Evolutionary conservation across 805 yeast species (phyloP).

Genomic region (Barnettozyma sucrosica): DNA sequence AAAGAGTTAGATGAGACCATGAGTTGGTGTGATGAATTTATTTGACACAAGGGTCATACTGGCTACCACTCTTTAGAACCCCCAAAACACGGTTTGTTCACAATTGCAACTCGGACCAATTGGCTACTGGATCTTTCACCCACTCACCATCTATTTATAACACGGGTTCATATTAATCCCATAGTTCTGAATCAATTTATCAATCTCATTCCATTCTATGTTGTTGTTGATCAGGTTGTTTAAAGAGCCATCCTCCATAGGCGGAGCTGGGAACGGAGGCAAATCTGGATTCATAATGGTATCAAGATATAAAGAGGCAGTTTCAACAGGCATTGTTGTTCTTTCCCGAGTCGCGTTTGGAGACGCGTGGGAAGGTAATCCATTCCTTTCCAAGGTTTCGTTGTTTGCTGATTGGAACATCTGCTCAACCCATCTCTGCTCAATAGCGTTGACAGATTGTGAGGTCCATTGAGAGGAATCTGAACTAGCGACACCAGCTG

Average conservation of each 20-base stretch:
- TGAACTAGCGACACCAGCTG: background rate
- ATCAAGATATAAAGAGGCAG: background rate
- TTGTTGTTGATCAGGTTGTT: background rate
- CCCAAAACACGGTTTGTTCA: too few relatives aligned
- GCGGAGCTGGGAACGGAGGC: background rate
- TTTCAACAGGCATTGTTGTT: background rate
- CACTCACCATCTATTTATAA: background rate
- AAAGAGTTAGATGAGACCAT: conserved; percentile 14
- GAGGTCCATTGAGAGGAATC: conserved; percentile 6
- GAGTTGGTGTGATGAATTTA: conserved; percentile 20
- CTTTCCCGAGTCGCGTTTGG: background rate
- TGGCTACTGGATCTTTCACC: too few relatives aligned
- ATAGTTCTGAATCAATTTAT: background rate
- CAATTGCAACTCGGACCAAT: too few relatives aligned
- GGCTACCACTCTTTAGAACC: too few relatives aligned
- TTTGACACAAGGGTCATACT: too few relatives aligned
- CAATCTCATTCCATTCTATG: background rate
- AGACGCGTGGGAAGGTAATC: background rate
- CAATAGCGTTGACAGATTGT: conserved; percentile 11
- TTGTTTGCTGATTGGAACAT: background rate
- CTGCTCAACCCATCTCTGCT: conserved; percentile 7
- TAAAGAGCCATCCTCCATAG: background rate
- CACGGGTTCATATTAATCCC: background rate
- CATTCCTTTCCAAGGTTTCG: background rate
- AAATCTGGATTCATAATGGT: background rate